Base-by-base conservation (phyloP, 306 rosid species). In the Bauhinia variegata region DNA sequence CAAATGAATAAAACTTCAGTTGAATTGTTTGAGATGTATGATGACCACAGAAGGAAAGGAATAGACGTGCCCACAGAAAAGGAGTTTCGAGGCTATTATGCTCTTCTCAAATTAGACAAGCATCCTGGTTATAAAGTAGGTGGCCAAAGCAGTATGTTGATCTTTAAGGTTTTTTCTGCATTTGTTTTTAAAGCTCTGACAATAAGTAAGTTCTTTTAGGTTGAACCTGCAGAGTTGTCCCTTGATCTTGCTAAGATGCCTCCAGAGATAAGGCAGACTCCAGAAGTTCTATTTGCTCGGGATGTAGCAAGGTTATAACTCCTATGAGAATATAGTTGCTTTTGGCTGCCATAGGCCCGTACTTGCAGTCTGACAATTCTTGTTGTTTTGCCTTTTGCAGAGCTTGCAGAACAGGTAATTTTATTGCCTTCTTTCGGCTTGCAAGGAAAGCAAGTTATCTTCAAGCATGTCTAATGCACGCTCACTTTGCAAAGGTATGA, bases 1-100 rank as follows among this genome's bases (percentile, higher is more conserved):
- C 99, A 93, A 86, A 93, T 93, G 99, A 93, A 93, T 81, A 93
- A 93, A 80, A 87, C 99, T 63, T 93, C 99, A 33, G 96, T 90
- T 64, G 99, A 93, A 66, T 78, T 93, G 88, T 90, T 93, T 75
- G 95, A 93, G 81, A 46, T 93, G 89, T 93, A 90, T 73, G 97
- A 93, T 65, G 97, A 93, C 80, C 99, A 93, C 81, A 88, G 99
- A 82, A 93, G 88, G 92, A 88, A 83, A 77, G 99, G 99, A 74
- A 80, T 86, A 47, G 33, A 50, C 55, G 77, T 90, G 55, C 86
- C 87, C 38, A 78, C 92, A 0, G 99, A 90, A 79, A 86, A 79
- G 82, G 96, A 90, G 83, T 93, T 90, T 84, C 88, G 97, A 36
- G 99, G 99, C 62, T 93, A 93, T 71, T 93, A 93, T 82, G 99